phyloP scores from a whole-genome alignment of 768 basidiomycete genomes.

The Daedaleopsis sinensis region DNA sequence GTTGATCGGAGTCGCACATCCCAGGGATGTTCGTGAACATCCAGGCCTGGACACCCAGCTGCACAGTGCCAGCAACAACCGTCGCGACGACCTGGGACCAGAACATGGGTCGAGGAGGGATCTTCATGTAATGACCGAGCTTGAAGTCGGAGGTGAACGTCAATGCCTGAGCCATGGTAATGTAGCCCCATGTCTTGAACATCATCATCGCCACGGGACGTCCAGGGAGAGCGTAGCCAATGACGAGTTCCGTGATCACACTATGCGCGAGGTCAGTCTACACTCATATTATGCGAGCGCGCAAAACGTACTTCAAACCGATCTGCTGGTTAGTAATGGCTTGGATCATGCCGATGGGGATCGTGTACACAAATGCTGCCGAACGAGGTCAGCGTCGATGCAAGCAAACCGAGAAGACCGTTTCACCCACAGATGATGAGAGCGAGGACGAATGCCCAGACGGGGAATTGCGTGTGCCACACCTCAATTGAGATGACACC shows the following conservation, averaged over 20 bases:
- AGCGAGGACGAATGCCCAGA: conserved; percentile 66
- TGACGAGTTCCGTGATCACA: conserved; percentile 75
- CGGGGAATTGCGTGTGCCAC: conserved; percentile 69
- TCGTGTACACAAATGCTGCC: conserved; percentile 59
- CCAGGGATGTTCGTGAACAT: conserved; percentile 68
- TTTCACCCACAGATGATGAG: conserved; percentile 37
- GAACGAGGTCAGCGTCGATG: neutral
- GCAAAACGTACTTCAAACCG: conserved; percentile 46
- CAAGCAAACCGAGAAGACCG: neutral
- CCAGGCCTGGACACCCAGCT: conserved; percentile 65
- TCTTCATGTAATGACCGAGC: conserved; percentile 74
- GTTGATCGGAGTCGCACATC: conserved; percentile 58
- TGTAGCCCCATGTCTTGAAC: conserved; percentile 75
- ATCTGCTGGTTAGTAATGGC: conserved; percentile 83
- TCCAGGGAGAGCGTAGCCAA: conserved; percentile 62
- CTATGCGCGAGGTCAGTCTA: conserved; percentile 28
- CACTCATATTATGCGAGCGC: conserved; percentile 12
- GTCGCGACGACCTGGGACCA: conserved; percentile 62
- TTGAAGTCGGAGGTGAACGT: conserved; percentile 77
- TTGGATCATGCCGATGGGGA: conserved; percentile 83
- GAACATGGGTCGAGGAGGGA: conserved; percentile 49
- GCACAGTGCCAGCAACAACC: conserved; percentile 63
- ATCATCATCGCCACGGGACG: conserved; percentile 79
- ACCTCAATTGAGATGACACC: conserved; percentile 61
- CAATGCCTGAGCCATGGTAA: conserved; percentile 66